Conservation (phyloP, 305 asterid genomes). For the Fraxinus velutina region DNA sequence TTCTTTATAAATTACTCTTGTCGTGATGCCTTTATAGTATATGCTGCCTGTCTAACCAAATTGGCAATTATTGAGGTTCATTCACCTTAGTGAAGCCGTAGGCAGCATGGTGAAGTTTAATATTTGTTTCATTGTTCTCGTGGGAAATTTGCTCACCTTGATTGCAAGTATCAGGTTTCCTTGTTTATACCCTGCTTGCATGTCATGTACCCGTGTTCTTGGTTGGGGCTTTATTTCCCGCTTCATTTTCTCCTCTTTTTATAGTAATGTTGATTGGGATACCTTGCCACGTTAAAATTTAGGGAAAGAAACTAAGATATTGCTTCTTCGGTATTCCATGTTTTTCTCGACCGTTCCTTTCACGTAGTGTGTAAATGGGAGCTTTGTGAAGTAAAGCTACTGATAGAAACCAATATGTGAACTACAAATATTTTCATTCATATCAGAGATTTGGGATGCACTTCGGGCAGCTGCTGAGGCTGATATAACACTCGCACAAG, state of each 20-base stretch:
- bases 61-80: neutral
- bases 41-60: neutral
- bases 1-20: neutral
- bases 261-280: neutral
- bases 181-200: neutral
- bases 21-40: neutral
- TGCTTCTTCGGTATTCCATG: neutral
- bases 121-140: neutral
- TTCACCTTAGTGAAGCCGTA: neutral
- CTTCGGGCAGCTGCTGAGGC: slow-evolving; percentile 94
- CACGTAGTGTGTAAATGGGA: neutral
- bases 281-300: neutral
- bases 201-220: neutral
- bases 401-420: neutral
- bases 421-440: neutral
- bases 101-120: neutral
- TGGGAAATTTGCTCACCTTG: neutral
- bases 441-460: slow-evolving; percentile 93
- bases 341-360: neutral
- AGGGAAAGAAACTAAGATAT: neutral
- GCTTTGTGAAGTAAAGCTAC: neutral
- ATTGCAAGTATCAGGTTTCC: neutral
- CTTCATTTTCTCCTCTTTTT: neutral
- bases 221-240: neutral
- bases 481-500: slow-evolving; percentile 67